Conservation (phyloP, 768 basidiomycete genomes). For the Sarcodon aspratus region DNA sequence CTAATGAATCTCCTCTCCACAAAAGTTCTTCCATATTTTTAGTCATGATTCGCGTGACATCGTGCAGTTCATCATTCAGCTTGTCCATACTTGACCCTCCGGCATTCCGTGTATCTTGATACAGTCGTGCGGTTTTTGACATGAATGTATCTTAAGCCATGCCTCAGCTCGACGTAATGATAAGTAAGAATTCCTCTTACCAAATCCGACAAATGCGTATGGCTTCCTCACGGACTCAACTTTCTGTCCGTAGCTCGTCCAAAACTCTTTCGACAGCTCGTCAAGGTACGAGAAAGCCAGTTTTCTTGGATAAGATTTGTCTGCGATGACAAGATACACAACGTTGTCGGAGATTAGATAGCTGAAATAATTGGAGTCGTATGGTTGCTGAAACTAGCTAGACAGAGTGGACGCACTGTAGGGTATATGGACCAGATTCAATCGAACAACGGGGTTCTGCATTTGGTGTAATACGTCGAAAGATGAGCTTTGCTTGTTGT, state of each 20-base stretch:
- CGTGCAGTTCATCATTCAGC: constrained; percentile 92
- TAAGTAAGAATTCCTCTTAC: constrained; percentile 34
- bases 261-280: constrained; percentile 94
- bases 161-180: neutral
- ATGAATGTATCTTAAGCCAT: constrained; percentile 82
- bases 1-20: constrained; percentile 96
- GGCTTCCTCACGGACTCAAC: constrained; percentile 89
- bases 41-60: constrained; percentile 98
- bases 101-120: constrained; percentile 79
- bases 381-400: neutral
- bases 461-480: constrained; percentile 87
- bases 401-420: constrained; percentile 59
- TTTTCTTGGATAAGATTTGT: constrained; percentile 95
- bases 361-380: constrained; percentile 28
- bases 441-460: constrained; percentile 95
- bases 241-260: constrained; percentile 83
- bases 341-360: constrained; percentile 94
- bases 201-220: constrained; percentile 98
- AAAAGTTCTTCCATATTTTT: constrained; percentile 99
- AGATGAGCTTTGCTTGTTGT: constrained; percentile 95
- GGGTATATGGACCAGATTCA: constrained; percentile 88
- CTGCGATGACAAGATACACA: constrained; percentile 89
- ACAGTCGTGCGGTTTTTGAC: constrained; percentile 92
- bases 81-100: constrained; percentile 62
- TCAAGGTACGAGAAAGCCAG: constrained; percentile 96